Evolutionary conservation across 2,329 filamentous ascomycete species (phyloP).

Genomic region (Penicillium sp.): DNA sequence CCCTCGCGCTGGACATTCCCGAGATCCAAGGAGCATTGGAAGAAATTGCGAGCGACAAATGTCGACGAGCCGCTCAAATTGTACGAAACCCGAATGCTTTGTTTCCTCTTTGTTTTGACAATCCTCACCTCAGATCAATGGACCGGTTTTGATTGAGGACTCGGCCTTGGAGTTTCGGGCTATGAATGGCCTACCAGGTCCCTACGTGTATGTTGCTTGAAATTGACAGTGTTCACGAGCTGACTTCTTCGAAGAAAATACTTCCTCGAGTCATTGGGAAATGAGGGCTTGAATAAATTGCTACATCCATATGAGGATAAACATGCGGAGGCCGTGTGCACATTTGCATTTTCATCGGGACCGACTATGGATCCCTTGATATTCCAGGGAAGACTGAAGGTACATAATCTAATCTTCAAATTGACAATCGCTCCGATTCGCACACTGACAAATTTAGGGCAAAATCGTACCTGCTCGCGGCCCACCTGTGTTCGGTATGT

Average conservation of each 20-base stretch:
- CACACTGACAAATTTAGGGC: conserved; percentile 44
- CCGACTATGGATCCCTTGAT: conserved; percentile 74
- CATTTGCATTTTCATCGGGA: conserved; percentile 80
- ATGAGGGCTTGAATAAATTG: conserved; percentile 77
- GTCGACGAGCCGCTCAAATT: conserved; percentile 64
- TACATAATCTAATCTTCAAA: conserved; percentile 51
- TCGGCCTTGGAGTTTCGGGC: conserved; percentile 86
- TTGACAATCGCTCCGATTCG: conserved; percentile 52
- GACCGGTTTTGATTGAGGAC: conserved; percentile 85
- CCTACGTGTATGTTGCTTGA: conserved; percentile 69
- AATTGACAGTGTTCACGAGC: conserved; percentile 31
- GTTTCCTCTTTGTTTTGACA: not conserved
- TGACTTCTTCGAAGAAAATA: conserved; percentile 65
- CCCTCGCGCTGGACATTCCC: conserved; percentile 70
- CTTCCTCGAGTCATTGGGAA: conserved; percentile 78
- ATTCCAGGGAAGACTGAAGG: conserved; percentile 66
- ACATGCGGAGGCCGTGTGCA: conserved; percentile 83
- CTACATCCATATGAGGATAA: conserved; percentile 81
- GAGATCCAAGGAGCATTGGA: conserved; percentile 86
- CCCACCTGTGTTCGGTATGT: conserved; percentile 69
- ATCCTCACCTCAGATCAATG: conserved; percentile 58
- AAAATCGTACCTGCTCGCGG: conserved; percentile 78
- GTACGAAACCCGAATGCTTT: conserved; percentile 28
- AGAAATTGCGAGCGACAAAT: conserved; percentile 81
- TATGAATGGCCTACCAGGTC: conserved; percentile 76